Base-by-base conservation (phyloP, 441 rosid genomes). In the Eruca vesicaria region DNA sequence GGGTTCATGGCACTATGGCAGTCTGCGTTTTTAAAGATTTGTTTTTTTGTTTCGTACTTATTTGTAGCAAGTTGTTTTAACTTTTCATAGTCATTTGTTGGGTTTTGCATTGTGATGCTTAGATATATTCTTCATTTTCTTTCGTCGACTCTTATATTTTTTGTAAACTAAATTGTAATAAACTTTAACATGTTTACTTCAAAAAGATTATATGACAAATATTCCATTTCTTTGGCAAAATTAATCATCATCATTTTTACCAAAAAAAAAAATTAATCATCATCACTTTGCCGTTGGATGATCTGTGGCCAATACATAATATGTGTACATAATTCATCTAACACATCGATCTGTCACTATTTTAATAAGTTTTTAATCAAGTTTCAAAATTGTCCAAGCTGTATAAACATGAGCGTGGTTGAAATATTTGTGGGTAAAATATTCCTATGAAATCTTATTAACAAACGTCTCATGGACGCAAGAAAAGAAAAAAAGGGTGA, bases 381-480 rank as follows among this genome's bases (percentile, higher is more conserved):
- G 56, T 48, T 23, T 16, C 55, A 45, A 45, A 45, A 45, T 15
- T 45, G 21, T 50, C 21, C 23, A 48, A 48, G 21, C 15, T 45
- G 10, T 15, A 45, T 45, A 45, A 43, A 15, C 20, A 45, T 15
- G 53, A 45, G 9, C 9, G 53, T 15, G 53, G 20, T 0, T 45
- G 14, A 48, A 52, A 62, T 38, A 75, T 68, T 63, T 18, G 53
- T 15, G 53, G 20, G 1, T 45, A 14, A 48, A 52, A 62, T 38
- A 75, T 68, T 63, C 69, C 58, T 36, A 53, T 36, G 33, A 66
- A 31, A 45, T 32, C 28, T 56, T 65, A 20, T n/a, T 16, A 67
- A 61, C 48, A 68, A 56, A 55, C 58, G 29, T 41, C 31, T 63
- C 64, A 69, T 53, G 9, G 48, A 69, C 58, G 56, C 36, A 68